Percentiles rank a stretch among this genome's conserved stretches.
Conservation (phyloP, 768 basidiomycete genomes). For the Leccinum rimulosum region DNA sequence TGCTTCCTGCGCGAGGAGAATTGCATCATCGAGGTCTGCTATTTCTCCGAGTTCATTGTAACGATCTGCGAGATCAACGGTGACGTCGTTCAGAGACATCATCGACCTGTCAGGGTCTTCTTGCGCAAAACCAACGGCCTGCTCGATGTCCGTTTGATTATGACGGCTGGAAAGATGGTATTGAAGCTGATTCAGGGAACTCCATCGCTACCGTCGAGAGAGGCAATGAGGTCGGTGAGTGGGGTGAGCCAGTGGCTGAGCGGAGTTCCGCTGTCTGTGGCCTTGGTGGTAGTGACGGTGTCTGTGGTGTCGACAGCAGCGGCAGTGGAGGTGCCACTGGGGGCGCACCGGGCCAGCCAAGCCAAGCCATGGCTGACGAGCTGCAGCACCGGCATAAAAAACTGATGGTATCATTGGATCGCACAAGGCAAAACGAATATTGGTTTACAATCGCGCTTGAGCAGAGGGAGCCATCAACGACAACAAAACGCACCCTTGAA, state of each 20-base stretch:
- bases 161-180: background rate
- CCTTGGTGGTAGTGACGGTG: background rate
- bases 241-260: conserved; percentile 74
- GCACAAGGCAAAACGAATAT: no score
- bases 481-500: no score
- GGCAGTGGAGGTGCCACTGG: conserved; percentile 24
- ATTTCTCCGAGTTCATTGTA: background rate
- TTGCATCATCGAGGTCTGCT: background rate
- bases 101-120: background rate
- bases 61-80: background rate
- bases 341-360: background rate
- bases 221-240: conserved; percentile 47
- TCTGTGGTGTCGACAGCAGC: no score
- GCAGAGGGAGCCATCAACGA: no score
- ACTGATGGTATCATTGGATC: no score
- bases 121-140: background rate
- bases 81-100: background rate
- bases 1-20: background rate
- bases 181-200: background rate
- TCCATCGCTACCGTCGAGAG: conserved; percentile 31
- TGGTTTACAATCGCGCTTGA: no score
- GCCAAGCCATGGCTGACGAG: conserved; percentile 20
- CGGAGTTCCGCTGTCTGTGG: conserved; percentile 29
- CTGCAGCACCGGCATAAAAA: no score
- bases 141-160: background rate